These are phyloP conservation scores for Groenewaldozyma sp. DNA, from an alignment of 1,139 yeast species.

Conservation along the genomic window DNA sequence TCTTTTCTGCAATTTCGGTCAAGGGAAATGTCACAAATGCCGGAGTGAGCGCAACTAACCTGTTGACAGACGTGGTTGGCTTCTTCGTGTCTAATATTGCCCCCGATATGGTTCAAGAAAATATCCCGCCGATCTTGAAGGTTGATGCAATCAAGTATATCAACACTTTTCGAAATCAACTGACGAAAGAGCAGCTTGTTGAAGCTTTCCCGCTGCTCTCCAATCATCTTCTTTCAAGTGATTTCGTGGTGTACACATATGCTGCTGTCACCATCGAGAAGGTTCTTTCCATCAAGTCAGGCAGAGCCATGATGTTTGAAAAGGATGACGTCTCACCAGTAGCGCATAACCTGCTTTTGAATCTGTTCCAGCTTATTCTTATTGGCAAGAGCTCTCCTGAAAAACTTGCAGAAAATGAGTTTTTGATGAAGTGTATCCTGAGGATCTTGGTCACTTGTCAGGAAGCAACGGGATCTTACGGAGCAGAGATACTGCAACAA, in stretches of 20 bases:
- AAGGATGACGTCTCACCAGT: constrained; percentile 60
- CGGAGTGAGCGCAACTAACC: constrained; percentile 85
- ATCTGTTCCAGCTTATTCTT: constrained; percentile 58
- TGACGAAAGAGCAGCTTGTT: constrained; percentile 72
- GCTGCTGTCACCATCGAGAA: constrained; percentile 90
- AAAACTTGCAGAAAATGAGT: constrained; percentile 90
- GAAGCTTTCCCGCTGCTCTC: constrained; percentile 78
- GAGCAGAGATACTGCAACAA: constrained; percentile 42
- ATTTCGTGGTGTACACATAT: constrained; percentile 85
- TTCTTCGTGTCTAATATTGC: constrained; percentile 79
- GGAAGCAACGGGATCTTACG: constrained; percentile 42
- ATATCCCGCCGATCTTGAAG: constrained; percentile 45
- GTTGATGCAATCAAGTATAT: constrained; percentile 92
- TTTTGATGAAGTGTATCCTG: constrained; percentile 81
- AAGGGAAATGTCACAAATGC: constrained; percentile 77
- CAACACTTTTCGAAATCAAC: constrained; percentile 82
- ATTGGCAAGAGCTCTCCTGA: constrained; percentile 62
- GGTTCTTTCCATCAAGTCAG: constrained; percentile 60
- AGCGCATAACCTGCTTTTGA: constrained; percentile 47
- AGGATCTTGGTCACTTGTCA: constrained; percentile 71
- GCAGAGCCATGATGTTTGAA: constrained; percentile 50
- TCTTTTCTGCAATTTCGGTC: constrained; percentile 84
- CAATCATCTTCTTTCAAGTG: constrained; percentile 47
- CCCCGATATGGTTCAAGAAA: constrained; percentile 54
- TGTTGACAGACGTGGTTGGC: constrained; percentile 73